phyloP scores from a whole-genome alignment of 768 basidiomycete genomes.

The Butyriboletus loyo region DNA sequence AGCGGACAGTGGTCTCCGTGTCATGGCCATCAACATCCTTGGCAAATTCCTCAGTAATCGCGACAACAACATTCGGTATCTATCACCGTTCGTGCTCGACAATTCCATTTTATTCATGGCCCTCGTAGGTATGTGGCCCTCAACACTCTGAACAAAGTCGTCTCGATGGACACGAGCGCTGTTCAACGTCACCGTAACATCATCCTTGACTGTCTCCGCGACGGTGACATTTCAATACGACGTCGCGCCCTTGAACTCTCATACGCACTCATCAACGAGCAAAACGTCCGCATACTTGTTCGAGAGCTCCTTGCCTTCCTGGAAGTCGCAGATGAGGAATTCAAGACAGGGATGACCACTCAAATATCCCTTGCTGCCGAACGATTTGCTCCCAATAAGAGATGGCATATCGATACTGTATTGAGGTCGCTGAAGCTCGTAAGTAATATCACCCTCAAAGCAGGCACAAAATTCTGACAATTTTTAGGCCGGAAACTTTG shows the following conservation, averaged over 20 bases:
- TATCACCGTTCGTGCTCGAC: conserved; percentile 4
- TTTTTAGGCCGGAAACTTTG: conserved; percentile 90
- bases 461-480: background rate
- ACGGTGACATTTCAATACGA: conserved; percentile 98
- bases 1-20: conserved; percentile 90
- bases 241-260: conserved; percentile 95
- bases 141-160: conserved; percentile 97
- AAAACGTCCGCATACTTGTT: conserved; percentile 88
- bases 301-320: conserved; percentile 94
- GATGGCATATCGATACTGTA: conserved; percentile 99
- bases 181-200: conserved; percentile 98
- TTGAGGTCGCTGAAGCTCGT: conserved; percentile 89
- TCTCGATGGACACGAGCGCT: conserved; percentile 95
- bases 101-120: conserved; percentile 2
- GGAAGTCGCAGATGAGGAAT: conserved; percentile 97
- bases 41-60: conserved; percentile 97
- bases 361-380: conserved; percentile 96
- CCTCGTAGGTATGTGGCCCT: conserved; percentile 85
- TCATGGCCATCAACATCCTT: conserved; percentile 99
- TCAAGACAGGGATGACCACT: conserved; percentile 97
- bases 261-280: conserved; percentile 94
- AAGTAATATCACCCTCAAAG: conserved; percentile 25
- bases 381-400: conserved; percentile 93
- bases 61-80: conserved; percentile 97
- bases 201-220: conserved; percentile 98